Base-by-base conservation (phyloP, 805 yeast genomes). In the Debaryomyces castellii region DNA sequence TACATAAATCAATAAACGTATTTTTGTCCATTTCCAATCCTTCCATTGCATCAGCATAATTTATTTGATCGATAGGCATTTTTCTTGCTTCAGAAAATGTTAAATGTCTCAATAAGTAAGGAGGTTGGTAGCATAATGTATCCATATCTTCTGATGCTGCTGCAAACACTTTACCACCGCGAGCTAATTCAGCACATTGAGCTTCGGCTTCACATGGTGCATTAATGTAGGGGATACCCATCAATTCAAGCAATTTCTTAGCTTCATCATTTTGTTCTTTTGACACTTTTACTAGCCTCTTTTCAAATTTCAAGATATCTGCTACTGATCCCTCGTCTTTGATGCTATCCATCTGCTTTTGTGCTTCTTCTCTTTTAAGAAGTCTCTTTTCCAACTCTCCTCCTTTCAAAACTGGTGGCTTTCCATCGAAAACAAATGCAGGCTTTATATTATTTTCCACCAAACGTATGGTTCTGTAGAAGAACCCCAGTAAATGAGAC, bases 71-170 rank as follows among this genome's bases (percentile, higher is more conserved):
- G 41, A 94, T 85, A 11, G 97, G 97, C 64, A 88, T 80, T 64
- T 94, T 94, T 57, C 96, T 79, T 23, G 96, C 92, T 61, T 94
- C 99, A 1, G 97, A 83, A 53, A 91, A 94, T 0, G 98, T 94
- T 64, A 94, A 76, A 63, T 94, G 96, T 53, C 99, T 79, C 49
- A 94, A 73, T 44, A 94, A 69, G 48, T 70, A 82, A 5, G 96
- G 94, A 1, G 98, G 88, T 46, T 82, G 84, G 62, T 92, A 94
- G 59, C 98, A 94, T 45, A 94, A 65, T 1, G 99, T 94, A 67
- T 94, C 99, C 99, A 94, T 94, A 80, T 94, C 99, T 64, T 94
- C 99, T 5, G 96, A 87, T 1, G 97, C 99, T 2, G 98, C 96
- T 7, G 96, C 99, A 62, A 84, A 94, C 0, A 92, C 98, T 60